Evolutionary conservation across 2,329 filamentous ascomycete species (phyloP).

Genomic region (Neurospora sp.): DNA sequence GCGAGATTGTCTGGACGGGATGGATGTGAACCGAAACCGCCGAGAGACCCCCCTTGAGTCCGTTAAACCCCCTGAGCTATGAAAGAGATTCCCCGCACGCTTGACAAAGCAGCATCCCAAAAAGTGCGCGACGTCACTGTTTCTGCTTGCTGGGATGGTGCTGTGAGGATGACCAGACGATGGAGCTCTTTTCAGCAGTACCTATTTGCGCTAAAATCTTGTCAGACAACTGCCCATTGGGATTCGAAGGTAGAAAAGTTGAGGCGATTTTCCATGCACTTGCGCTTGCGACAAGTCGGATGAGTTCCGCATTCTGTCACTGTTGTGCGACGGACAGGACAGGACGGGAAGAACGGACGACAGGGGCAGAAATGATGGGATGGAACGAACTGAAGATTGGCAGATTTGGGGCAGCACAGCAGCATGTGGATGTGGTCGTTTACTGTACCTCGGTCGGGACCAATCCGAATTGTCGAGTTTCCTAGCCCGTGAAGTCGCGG

Average conservation of each 20-base stretch:
- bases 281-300: neutral
- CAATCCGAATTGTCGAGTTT: neutral
- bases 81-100: neutral
- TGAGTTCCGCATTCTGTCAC: neutral
- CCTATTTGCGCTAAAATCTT: neutral
- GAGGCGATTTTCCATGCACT: neutral
- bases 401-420: neutral
- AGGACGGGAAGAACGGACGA: neutral
- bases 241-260: too few relatives aligned
- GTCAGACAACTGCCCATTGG: neutral
- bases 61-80: neutral
- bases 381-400: too few relatives aligned
- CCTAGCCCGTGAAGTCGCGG: neutral
- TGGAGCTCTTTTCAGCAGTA: neutral
- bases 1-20: too few relatives aligned
- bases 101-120: neutral
- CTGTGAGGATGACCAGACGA: neutral
- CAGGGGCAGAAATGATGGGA: neutral
- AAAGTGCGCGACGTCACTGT: neutral
- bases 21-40: neutral
- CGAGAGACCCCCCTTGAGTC: neutral
- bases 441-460: neutral
- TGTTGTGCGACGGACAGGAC: neutral
- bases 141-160: neutral
- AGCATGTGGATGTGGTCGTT: neutral